Base-by-base conservation (phyloP, 164 flowering plant species). In the Aristolochia contorta region DNA sequence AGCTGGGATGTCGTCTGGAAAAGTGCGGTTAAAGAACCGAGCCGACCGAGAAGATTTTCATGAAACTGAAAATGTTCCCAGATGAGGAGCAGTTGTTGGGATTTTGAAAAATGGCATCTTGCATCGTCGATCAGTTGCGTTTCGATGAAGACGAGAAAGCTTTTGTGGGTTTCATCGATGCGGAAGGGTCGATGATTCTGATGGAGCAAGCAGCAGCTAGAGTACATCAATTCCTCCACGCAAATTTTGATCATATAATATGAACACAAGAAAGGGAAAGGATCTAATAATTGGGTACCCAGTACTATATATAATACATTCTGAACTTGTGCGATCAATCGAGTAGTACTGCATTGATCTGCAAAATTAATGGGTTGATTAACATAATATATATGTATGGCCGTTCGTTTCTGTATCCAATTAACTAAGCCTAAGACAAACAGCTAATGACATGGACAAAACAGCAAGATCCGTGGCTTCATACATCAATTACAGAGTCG, bases 111-210 rank as follows among this genome's bases (percentile, higher is more conserved):
- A 16, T 16, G 10, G 18, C 18, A 48, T 48, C 52, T 12, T 48
- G 0, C 18, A 48, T 50, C 19, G 21, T 50, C 10, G 12, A 37
- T 54, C 8, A 18, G n/a, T 18, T 54, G 15, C 25, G 12, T 54
- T 23, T 25, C 23, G 16, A 46, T 51, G 18, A 51, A 50, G 25
- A 50, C 56, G 56, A 61, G 27, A 6, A 12, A 30, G 30, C 12
- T 3, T 25, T 22, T 46, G 16, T 52, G 58, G 65, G 20, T 62
- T 62, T 19, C 12, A 54, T 62, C 65, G 65, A 50, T 30, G 63
- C 32, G 13, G 30, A 27, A 27, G 30, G 24, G 27, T 60, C 63
- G 63, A 62, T 62, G 57, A 48, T 52, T 53, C 51, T 54, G 49
- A 62, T 22, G 65, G 41, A 53, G 50, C 65, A 33, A 53, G 30